Conservation (phyloP, 257 asterid genomes). For the Lithospermum erythrorhizon region DNA sequence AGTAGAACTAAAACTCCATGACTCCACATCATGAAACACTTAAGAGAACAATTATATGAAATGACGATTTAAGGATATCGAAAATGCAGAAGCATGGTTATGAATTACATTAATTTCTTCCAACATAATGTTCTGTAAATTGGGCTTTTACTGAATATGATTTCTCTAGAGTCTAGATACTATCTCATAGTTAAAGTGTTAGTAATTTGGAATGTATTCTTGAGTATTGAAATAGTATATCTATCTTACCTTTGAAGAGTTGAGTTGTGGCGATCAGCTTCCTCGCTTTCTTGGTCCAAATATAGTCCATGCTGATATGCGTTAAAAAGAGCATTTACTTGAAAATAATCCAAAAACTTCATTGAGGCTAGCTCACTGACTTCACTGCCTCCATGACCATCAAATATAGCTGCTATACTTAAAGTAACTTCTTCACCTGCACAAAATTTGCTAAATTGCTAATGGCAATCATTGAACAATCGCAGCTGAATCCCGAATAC, state of each 20-base stretch:
- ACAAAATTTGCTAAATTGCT: slow-evolving; percentile 2
- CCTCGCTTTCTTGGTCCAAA: slow-evolving; percentile 16
- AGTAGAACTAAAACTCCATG: not conserved
- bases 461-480: not conserved
- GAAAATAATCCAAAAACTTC: slow-evolving; percentile 38
- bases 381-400: slow-evolving; percentile 79
- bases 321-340: slow-evolving; percentile 31
- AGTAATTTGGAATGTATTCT: too few species aligned
- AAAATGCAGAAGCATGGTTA: not conserved
- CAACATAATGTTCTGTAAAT: not conserved
- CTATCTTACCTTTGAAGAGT: slow-evolving; percentile 4
- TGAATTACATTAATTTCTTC: not conserved
- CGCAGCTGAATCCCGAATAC: too few species aligned
- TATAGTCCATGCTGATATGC: slow-evolving; percentile 17
- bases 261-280: slow-evolving; percentile 13
- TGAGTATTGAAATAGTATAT: too few species aligned
- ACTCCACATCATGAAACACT: not conserved
- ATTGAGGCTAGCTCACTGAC: slow-evolving; percentile 72
- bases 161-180: too few species aligned
- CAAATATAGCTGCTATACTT: slow-evolving; percentile 65
- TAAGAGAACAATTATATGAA: not conserved
- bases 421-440: slow-evolving; percentile 35
- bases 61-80: not conserved
- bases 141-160: too few species aligned
- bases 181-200: too few species aligned